Evolutionary conservation across 768 basidiomycete genomes (phyloP).

Genomic region (Lactarius deliciosus): DNA sequence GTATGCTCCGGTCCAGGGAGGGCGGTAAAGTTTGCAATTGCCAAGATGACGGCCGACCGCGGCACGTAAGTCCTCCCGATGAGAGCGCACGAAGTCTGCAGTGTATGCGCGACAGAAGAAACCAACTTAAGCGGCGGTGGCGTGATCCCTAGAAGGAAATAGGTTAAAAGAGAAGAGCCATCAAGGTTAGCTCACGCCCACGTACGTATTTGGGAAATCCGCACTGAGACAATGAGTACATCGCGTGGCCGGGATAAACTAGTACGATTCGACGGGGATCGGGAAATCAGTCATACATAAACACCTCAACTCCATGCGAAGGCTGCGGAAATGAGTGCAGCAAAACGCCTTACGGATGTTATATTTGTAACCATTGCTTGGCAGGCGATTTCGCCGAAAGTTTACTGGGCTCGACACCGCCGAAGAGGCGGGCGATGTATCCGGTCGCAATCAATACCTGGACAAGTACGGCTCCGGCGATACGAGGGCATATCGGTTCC

Average conservation of each 20-base stretch:
- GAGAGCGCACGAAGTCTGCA: constrained; percentile 1
- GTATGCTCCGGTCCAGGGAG: background rate
- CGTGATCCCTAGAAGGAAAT: background rate
- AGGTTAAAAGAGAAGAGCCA: background rate
- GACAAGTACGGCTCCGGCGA: background rate
- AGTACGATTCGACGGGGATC: background rate
- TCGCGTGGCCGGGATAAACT: background rate
- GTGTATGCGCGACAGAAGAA: background rate
- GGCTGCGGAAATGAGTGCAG: background rate
- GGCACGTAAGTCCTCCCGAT: constrained; percentile 6
- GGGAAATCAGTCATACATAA: background rate
- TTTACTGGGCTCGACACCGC: background rate
- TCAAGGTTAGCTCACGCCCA: background rate
- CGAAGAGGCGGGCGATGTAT: background rate
- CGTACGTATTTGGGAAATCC: constrained; percentile 1
- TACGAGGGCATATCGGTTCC: background rate
- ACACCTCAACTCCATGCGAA: background rate
- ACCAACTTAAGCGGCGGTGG: background rate
- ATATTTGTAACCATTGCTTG: background rate
- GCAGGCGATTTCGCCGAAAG: background rate
- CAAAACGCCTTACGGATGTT: background rate
- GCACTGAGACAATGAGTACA: constrained; percentile 12
- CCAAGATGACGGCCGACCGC: background rate
- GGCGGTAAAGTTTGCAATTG: background rate
- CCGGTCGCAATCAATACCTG: background rate